Evolutionary conservation across 2,329 filamentous ascomycete species (phyloP), one percentile per base, ranked within the genome.

Genomic region (Fusarium praegraminearum): DNA sequence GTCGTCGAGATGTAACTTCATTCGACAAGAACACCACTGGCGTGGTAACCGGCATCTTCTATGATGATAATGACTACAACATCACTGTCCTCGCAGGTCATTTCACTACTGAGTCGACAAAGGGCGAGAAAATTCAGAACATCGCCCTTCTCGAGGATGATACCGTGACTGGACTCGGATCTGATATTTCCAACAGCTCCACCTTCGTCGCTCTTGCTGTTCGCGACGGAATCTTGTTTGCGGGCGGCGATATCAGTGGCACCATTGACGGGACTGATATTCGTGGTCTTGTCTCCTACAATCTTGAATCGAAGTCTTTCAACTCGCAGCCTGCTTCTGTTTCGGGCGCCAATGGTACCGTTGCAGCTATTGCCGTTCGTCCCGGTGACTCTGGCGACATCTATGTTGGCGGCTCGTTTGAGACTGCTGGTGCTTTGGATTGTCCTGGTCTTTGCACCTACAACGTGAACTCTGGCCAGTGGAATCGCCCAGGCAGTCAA

Each of bases 21-120:
- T 78, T 80, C 41, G 78, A 76, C 47, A 79, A 80, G 18, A 79
- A 80, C n/a, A 80, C 87, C 11, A 85, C 86, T 4, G 93, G 93
- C 32, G 90, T 97, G n/a, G 84, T 91, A 24, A 89, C 92, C 10
- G 96, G 93, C 32, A 81, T 90, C 3, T 97, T 97, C 76, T 93
- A 97, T 78, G 87, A 86, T 40, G 84, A 86, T 18, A 87, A 89
- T 67, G 84, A 83, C 62, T 86, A 88, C 68, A 98, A 98, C 78
- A 85, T 97, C 59, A 98, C 96, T 1, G 87, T 98, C 40, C 84
- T 98, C 30, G 96, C 90, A 50, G 96, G 96, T 2, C 93, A 94
- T 74, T 99, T 99, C 77, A 87, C 87, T 10, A 90, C 93, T 1
- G 88, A 84, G 32, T 87, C 87, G 16, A 86, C 86, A 10, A 87